These are phyloP conservation scores for Pestalotiopsis sp. DNA, from an alignment of 2,329 filamentous ascomycete species.

Conservation along the genomic window DNA sequence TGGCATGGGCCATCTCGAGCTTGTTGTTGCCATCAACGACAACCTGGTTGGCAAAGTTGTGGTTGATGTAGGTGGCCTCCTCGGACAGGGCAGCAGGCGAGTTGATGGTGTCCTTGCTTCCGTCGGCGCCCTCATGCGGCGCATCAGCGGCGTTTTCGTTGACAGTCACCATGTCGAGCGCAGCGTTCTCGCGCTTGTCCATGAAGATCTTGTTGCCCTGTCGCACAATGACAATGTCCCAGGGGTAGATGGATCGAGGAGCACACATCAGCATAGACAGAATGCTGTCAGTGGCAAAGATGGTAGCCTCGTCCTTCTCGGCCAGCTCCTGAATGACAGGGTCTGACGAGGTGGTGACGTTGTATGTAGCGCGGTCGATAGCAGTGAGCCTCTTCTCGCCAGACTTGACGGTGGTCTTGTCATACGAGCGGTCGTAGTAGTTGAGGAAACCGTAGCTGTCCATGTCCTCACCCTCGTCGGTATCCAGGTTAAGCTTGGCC, in stretches of 20 bases:
- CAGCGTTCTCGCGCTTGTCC: conserved; percentile 95
- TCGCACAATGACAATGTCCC: conserved; percentile 93
- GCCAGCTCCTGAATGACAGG: conserved; percentile 96
- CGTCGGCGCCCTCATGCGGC: conserved; percentile 86
- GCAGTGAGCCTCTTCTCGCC: conserved; percentile 85
- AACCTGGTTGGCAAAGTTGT: conserved; percentile 97
- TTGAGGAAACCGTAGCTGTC: conserved; percentile 97
- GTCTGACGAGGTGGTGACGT: conserved; percentile 94
- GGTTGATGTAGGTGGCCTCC: conserved; percentile 99
- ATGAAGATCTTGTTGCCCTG: conserved; percentile 97
- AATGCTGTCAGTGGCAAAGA: conserved; percentile 96
- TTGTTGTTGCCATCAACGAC: conserved; percentile 83
- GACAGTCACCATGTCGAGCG: conserved; percentile 95
- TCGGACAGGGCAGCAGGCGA: conserved; percentile 89
- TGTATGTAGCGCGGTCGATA: conserved; percentile 94
- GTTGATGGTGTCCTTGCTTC: conserved; percentile 93
- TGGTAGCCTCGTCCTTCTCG: conserved; percentile 92
- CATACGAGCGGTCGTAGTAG: conserved; percentile 95
- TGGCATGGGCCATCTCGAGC: conserved; percentile 82
- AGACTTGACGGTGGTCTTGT: conserved; percentile 89
- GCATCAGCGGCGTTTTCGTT: conserved; percentile 98
- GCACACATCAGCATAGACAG: conserved; percentile 99
- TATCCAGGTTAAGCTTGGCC: conserved; percentile 92
- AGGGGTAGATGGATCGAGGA: conserved; percentile 93
- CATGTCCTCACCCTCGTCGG: conserved; percentile 91